Evolutionary conservation across 306 rosid genomes (phyloP), one percentile per base, ranked within the genome.

Genomic region (Cyclanthera cordifolia): DNA sequence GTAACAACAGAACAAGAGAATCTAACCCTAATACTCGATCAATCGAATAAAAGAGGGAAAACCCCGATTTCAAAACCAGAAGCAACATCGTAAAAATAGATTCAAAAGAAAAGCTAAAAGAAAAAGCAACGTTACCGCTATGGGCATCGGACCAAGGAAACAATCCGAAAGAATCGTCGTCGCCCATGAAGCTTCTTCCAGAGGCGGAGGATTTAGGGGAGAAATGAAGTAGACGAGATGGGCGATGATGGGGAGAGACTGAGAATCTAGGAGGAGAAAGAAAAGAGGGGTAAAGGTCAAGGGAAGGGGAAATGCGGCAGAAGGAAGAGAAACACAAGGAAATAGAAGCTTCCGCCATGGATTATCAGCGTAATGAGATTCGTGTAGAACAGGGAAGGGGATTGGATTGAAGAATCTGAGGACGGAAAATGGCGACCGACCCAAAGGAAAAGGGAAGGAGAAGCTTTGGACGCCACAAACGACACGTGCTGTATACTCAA

Each of bases 131-230:
- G 34, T 69, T 69, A 87, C 97, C 97, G 52, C 50, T 12, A 37
- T 79, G 81, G 17, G 75, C 79, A 21, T 88, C 76, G 63, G 80
- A 64, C 98, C 98, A 92, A 17, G 96, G 95, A 41, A 92, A 89
- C 64, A 84, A 85, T 4, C 64, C 75, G 71, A 80, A 82, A 25
- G 82, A 76, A 12, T 85, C 92, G 41, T 85, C 92, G 41, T 88
- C 89, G 2, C 53, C 73, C 70, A 76, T 76, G 69, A 55, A 69
- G 69, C 79, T 57, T 13, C 79, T 57, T 13, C 78, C 76, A 65
- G 84, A 76, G 78, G 77, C 77, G 39, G 81, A 49, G 57, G 90
- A 83, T 76, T 68, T 85, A 34, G 87, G 61, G 2, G 73, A 67
- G 67, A 80, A 80, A 70, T 80, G 87, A 32, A 85, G 81, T 32